A percentile compares a stretch with the other conserved stretches of the same genome.
Evolutionary conservation across 371 early-diverging fungal species (phyloP).

Genomic region (Mucor piriformis): DNA sequence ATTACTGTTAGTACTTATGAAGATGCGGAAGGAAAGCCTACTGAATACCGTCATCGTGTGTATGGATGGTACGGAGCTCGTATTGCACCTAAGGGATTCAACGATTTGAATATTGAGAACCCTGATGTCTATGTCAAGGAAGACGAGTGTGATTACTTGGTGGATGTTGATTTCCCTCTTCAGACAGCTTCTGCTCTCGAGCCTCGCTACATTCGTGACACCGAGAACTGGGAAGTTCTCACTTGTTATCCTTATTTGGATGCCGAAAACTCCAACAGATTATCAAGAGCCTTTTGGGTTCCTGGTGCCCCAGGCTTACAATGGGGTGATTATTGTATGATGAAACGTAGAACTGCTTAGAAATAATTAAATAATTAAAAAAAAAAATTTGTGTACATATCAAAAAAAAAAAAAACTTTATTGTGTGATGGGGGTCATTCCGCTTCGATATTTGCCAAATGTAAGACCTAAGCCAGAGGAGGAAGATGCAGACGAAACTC

Average conservation of each 20-base stretch:
- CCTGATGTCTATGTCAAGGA: conserved; percentile 49
- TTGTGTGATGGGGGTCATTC: conserved; percentile 28
- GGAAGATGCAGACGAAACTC: conserved; percentile 20
- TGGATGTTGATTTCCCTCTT: conserved; percentile 64
- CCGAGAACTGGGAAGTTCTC: conserved; percentile 58
- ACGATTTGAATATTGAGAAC: conserved; percentile 76
- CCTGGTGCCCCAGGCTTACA: conserved; percentile 46
- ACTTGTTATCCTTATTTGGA: conserved; percentile 65
- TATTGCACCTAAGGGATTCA: conserved; percentile 61
- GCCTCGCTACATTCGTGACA: conserved; percentile 51
- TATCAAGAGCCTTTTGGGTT: conserved; percentile 62
- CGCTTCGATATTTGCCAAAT: conserved; percentile 18
- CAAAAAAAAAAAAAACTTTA: neutral
- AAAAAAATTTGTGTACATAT: neutral
- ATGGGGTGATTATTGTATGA: conserved; percentile 72
- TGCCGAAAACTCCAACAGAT: conserved; percentile 42
- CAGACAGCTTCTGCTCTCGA: conserved; percentile 40
- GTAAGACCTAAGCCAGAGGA: conserved; percentile 19
- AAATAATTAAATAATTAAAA: neutral
- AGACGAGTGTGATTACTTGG: conserved; percentile 70
- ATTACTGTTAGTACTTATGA: conserved; percentile 25
- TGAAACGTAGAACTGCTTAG: conserved; percentile 36
- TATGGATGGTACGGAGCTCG: conserved; percentile 50
- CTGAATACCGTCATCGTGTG: conserved; percentile 32
- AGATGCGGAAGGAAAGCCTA: conserved; percentile 28